Evolutionary conservation across 1,139 yeast species (phyloP).

Genomic region (Tardiomyces depauwii): DNA sequence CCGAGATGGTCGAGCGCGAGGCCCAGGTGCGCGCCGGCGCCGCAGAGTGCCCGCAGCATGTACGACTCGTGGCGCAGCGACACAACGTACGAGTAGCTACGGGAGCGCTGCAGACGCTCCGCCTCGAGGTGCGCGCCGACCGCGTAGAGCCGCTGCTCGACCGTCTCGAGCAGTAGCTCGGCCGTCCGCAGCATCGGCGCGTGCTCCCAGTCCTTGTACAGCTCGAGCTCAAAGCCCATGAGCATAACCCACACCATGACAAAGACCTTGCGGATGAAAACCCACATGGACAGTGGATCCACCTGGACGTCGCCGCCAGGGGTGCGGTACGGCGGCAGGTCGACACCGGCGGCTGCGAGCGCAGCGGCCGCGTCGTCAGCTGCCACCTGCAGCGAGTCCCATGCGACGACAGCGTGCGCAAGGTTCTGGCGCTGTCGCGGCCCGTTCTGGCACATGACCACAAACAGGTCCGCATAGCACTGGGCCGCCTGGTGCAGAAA

Average conservation of each 20-base stretch:
- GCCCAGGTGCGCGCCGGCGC: constrained; percentile 31
- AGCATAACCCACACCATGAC: constrained; percentile 64
- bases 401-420: constrained; percentile 42
- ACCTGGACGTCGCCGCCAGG: constrained; percentile 12
- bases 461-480: constrained; percentile 37
- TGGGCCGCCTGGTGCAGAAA: constrained; percentile 19
- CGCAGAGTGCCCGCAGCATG: constrained; percentile 28
- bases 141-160: constrained; percentile 39
- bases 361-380: constrained; percentile 46
- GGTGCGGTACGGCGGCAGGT: background rate
- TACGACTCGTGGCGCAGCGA: constrained; percentile 29
- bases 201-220: constrained; percentile 64
- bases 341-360: background rate
- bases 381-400: constrained; percentile 82
- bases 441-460: constrained; percentile 57
- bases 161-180: constrained; percentile 39
- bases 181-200: constrained; percentile 60
- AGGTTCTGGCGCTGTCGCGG: constrained; percentile 74
- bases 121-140: constrained; percentile 36
- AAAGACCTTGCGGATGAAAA: constrained; percentile 51
- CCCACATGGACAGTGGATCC: constrained; percentile 57
- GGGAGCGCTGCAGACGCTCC: constrained; percentile 14
- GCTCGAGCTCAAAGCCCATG: constrained; percentile 65
- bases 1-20: constrained; percentile 29
- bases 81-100: constrained; percentile 29